phyloP scores from a whole-genome alignment of 2,329 filamentous ascomycete species.

The Zymoseptoria crescenta region DNA sequence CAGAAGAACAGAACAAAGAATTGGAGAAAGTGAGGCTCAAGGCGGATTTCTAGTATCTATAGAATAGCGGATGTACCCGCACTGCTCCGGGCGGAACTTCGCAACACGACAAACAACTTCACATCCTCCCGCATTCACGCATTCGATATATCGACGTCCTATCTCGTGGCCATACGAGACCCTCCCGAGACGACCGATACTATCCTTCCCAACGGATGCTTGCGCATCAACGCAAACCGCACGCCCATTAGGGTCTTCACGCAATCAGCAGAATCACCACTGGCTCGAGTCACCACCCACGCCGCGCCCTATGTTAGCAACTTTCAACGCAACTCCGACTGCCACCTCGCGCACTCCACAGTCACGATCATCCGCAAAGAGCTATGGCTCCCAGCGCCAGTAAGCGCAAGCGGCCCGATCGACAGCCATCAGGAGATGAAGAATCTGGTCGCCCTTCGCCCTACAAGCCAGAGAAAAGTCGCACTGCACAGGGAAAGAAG shows the following conservation, averaged over 20 bases:
- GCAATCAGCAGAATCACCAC: neutral
- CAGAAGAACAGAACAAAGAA: too few species aligned
- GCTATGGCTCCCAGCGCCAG: constrained; percentile 27
- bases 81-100: neutral
- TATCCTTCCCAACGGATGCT: neutral
- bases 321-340: neutral
- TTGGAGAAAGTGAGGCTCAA: neutral
- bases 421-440: constrained; percentile 39
- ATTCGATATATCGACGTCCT: neutral
- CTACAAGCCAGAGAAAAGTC: constrained; percentile 42
- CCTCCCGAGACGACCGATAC: neutral
- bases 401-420: constrained; percentile 51
- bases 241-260: neutral
- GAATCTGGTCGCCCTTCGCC: constrained; percentile 39
- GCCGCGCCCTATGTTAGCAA: neutral
- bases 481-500: constrained; percentile 41
- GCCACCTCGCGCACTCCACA: neutral
- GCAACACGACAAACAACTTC: neutral
- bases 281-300: neutral
- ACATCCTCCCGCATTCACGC: neutral
- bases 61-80: too few species aligned
- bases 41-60: too few species aligned
- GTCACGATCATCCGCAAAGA: neutral
- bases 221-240: neutral
- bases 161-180: neutral